Conservation (phyloP, 192 early-diverging fungal genomes). For the Gaertneriomyces sp. region DNA sequence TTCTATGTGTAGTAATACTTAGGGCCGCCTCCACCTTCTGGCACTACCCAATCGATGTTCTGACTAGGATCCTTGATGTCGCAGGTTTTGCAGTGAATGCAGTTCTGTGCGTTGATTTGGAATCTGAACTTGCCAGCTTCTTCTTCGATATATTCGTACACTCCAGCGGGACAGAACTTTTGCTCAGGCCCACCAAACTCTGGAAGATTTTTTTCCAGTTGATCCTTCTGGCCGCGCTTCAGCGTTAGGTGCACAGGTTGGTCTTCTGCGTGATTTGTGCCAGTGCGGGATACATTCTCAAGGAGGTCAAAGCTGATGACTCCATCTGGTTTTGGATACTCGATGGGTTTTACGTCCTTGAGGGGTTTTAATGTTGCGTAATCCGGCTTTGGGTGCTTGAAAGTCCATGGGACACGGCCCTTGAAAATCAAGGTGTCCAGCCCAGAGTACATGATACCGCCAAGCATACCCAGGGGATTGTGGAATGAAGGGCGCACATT, state of each 20-base stretch:
- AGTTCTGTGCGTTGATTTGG: conserved; percentile 95
- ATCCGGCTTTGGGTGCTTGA: conserved; percentile 82
- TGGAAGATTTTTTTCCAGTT: conserved; percentile 76
- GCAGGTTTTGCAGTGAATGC: conserved; percentile 99
- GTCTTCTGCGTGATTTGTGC: conserved; percentile 91
- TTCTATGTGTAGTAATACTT: conserved; percentile 65
- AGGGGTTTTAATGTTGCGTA: conserved; percentile 68
- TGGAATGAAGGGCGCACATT: conserved; percentile 95
- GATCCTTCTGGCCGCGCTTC: conserved; percentile 65
- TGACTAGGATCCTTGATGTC: conserved; percentile 99
- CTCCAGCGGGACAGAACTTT: conserved; percentile 95
- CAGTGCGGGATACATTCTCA: conserved; percentile 84
- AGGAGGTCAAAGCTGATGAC: conserved; percentile 94
- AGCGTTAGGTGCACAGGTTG: conserved; percentile 92
- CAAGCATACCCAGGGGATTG: conserved; percentile 75
- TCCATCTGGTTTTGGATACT: conserved; percentile 96
- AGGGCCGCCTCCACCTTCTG: conserved; percentile 84
- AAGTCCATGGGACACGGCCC: conserved; percentile 91
- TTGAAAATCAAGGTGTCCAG: conserved; percentile 85
- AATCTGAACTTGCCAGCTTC: conserved; percentile 83
- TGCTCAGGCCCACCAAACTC: conserved; percentile 93
- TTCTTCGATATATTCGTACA: conserved; percentile 97
- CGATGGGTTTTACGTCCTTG: conserved; percentile 71
- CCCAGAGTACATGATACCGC: conserved; percentile 83
- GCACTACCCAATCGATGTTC: conserved; percentile 96